Conservation (phyloP, 78 protist species). For the Emiliania huxleyi region DNA sequence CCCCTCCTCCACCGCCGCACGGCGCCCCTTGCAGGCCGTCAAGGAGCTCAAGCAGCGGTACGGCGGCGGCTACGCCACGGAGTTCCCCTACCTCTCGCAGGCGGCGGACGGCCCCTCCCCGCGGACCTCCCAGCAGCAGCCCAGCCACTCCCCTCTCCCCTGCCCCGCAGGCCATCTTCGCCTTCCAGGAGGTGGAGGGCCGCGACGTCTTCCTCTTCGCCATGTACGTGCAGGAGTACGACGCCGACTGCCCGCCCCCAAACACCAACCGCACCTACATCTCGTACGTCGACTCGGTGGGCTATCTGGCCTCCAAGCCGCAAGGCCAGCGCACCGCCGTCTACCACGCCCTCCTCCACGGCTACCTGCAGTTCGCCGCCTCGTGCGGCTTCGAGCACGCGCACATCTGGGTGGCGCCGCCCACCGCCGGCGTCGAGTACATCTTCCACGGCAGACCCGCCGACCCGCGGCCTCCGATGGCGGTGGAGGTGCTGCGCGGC, state of each 20-base stretch:
- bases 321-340: constrained; percentile 19
- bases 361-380: constrained; percentile 34
- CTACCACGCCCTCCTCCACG: constrained; percentile 49
- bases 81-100: constrained; percentile 3
- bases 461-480: background rate
- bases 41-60: background rate
- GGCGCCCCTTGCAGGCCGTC: background rate
- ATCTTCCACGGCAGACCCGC: background rate
- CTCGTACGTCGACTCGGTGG: constrained; percentile 45
- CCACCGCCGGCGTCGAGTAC: background rate
- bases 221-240: constrained; percentile 60
- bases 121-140: no score
- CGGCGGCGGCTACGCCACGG: background rate
- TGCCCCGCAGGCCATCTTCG: constrained; percentile 50
- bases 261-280: constrained; percentile 49
- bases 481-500: background rate
- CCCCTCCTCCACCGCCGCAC: no score
- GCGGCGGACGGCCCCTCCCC: no score
- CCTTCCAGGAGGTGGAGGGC: constrained; percentile 22
- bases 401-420: background rate
- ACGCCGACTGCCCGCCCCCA: constrained; percentile 49
- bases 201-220: constrained; percentile 37
- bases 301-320: background rate
- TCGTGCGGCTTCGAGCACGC: constrained; percentile 20
- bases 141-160: no score